These are phyloP conservation scores for Chaetomidium leptoderma DNA, from an alignment of 495 filamentous ascomycete species.

Conservation along the genomic window DNA sequence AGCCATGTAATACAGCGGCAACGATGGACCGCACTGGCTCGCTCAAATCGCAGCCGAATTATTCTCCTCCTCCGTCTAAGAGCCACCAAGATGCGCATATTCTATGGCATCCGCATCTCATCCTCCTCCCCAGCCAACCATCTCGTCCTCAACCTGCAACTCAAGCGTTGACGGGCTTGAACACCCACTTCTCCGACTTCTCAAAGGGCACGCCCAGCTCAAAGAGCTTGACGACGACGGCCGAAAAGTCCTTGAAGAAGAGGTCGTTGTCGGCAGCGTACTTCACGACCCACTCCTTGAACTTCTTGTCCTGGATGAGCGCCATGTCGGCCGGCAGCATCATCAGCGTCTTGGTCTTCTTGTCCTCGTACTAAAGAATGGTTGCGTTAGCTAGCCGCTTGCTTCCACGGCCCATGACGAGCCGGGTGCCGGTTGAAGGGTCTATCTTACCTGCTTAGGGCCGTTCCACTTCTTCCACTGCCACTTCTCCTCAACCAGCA, in stretches of 20 bases:
- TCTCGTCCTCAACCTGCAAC: background rate
- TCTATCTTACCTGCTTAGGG: constrained; percentile 50
- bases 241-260: constrained; percentile 91
- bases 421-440: too few species aligned
- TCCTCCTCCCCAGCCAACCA: too few species aligned
- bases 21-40: background rate
- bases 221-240: constrained; percentile 74
- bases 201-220: constrained; percentile 93
- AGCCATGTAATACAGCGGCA: constrained; percentile 15
- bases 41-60: background rate
- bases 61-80: background rate
- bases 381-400: constrained; percentile 1
- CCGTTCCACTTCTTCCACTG: constrained; percentile 89
- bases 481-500: constrained; percentile 92
- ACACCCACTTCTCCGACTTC: constrained; percentile 60
- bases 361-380: constrained; percentile 68
- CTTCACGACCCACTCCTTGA: constrained; percentile 77
- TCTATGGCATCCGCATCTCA: too few species aligned
- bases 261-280: constrained; percentile 88
- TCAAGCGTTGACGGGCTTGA: constrained; percentile 57
- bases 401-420: too few species aligned
- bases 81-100: background rate
- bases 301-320: constrained; percentile 81
- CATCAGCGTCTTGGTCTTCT: constrained; percentile 81
- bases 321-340: constrained; percentile 94